Conservation (phyloP, 108 stramenopile genomes). For the Cyclotella baltica region DNA sequence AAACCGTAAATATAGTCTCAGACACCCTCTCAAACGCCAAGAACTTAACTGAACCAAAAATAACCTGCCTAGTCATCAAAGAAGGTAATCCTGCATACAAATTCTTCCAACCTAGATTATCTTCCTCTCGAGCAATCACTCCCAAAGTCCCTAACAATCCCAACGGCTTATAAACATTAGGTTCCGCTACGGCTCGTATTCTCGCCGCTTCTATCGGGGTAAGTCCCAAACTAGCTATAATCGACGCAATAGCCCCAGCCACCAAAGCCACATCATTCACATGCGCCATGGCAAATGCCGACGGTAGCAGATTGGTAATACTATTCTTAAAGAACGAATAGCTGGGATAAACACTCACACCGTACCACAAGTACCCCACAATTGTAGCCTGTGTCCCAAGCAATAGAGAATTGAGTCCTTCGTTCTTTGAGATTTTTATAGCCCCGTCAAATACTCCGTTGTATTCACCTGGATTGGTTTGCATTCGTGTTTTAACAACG, state of each 20-base stretch:
- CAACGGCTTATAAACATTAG: conserved; percentile 62
- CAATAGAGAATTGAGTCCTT: conserved; percentile 76
- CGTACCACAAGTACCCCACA: conserved; percentile 94
- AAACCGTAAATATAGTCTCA: conserved; percentile 66
- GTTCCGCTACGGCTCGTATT: conserved; percentile 91
- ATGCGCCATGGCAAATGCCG: conserved; percentile 66
- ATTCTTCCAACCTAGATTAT: conserved; percentile 61
- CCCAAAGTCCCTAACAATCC: conserved; percentile 75
- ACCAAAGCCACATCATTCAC: conserved; percentile 82
- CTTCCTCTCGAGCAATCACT: conserved; percentile 72
- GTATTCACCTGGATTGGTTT: conserved; percentile 76
- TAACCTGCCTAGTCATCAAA: conserved; percentile 88
- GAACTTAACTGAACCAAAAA: conserved; percentile 94
- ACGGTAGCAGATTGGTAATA: conserved; percentile 55
- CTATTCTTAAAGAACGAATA: conserved; percentile 92
- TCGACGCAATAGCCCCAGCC: conserved; percentile 90
- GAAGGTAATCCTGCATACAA: conserved; percentile 92
- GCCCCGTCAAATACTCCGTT: conserved; percentile 56
- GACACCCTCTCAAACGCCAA: conserved; percentile 91
- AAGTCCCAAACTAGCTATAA: conserved; percentile 90
- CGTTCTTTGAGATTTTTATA: conserved; percentile 63
- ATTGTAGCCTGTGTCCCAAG: conserved; percentile 92
- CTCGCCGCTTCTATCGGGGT: conserved; percentile 87
- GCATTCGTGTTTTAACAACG: conserved; percentile 80
- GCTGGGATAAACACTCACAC: conserved; percentile 90